Conservation (phyloP, 495 filamentous ascomycete genomes). For the Xylaria scruposa region DNA sequence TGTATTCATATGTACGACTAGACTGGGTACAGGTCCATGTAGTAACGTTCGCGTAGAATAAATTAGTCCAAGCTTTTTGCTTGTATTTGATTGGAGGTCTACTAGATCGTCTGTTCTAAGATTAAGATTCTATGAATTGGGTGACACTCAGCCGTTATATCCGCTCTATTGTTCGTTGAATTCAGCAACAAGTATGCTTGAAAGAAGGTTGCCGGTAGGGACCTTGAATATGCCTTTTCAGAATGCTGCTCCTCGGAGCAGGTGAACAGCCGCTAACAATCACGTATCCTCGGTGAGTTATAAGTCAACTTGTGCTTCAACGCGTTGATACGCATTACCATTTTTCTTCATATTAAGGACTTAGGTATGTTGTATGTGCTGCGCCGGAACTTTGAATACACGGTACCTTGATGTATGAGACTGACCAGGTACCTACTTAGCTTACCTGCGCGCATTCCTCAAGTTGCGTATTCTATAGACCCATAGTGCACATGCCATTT, state of each 20-base stretch:
- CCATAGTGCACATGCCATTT: not conserved
- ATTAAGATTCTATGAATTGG: not conserved
- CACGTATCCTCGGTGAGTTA: not conserved
- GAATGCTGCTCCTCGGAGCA: not conserved
- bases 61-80: not conserved
- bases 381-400: not conserved
- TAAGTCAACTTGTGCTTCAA: not conserved
- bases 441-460: not conserved
- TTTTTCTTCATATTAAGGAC: not conserved
- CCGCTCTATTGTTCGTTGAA: too few species aligned
- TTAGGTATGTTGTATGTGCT: not conserved
- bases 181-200: too few species aligned
- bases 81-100: not conserved
- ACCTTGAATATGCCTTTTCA: not conserved
- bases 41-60: not conserved
- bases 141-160: too few species aligned
- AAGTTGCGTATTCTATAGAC: not conserved
- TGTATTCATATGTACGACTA: constrained; percentile 12
- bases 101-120: not conserved
- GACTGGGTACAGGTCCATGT: constrained; percentile 26
- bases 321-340: not conserved
- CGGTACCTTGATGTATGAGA: not conserved
- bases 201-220: not conserved
- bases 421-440: not conserved
- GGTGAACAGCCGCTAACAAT: not conserved